Evolutionary conservation across 2,329 filamentous ascomycete genomes (phyloP).

Genomic region (Fusarium miscanthi): DNA sequence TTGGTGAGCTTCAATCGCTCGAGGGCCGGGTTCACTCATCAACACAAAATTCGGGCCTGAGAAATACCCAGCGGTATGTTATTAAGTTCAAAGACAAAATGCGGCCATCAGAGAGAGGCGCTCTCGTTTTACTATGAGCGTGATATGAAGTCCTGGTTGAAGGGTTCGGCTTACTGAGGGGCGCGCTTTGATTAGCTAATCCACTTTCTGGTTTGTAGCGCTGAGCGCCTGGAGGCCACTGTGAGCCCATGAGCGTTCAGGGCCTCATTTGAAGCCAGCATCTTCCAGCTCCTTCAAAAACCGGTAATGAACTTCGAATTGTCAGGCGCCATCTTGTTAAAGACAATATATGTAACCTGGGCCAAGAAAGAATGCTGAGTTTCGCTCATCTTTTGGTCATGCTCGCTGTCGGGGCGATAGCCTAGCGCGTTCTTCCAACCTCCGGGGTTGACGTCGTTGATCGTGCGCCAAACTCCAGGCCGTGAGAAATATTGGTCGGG

Average conservation of each 20-base stretch:
- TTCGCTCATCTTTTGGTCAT: not conserved
- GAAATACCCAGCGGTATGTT: rapidly evolving
- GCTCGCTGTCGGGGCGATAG: not conserved
- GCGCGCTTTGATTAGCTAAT: not conserved
- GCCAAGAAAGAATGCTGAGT: not conserved
- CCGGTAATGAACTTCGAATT: rapidly evolving
- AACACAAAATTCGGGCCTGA: rapidly evolving
- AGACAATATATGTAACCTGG: too few species aligned
- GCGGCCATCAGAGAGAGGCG: not conserved
- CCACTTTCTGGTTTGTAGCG: not conserved
- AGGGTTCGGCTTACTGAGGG: not conserved
- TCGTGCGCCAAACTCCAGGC: not conserved
- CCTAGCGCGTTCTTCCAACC: not conserved
- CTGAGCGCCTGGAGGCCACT: not conserved
- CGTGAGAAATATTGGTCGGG: not conserved
- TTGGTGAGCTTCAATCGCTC: not conserved
- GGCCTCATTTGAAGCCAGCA: not conserved
- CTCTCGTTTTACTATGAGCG: not conserved
- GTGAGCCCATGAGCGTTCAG: not conserved
- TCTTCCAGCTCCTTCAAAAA: not conserved
- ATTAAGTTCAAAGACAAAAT: too few species aligned
- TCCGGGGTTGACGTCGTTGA: constrained; percentile 25
- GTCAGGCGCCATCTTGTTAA: rapidly evolving
- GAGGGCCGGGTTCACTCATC: not conserved
- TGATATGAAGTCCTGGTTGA: not conserved